phyloP scores from a whole-genome alignment of 2,329 filamentous ascomycete genomes.

The Colletotrichum cordylinicola region DNA sequence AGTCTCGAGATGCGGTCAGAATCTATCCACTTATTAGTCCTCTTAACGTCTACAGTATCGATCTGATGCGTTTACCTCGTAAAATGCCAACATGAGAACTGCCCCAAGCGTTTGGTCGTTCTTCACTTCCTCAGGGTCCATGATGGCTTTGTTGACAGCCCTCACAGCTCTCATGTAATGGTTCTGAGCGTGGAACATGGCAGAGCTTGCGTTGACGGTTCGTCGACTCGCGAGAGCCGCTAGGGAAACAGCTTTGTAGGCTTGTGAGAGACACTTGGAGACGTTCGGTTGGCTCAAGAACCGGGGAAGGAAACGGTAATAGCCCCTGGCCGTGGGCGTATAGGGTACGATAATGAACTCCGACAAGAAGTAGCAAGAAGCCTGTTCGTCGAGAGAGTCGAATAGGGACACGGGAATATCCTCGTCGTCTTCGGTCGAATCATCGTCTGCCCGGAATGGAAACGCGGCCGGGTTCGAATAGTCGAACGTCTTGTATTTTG shows the following conservation, averaged over 20 bases:
- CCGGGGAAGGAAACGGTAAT: conserved; percentile 20
- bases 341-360: conserved; percentile 21
- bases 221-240: conserved; percentile 17
- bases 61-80: neutral
- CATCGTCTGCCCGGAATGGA: conserved; percentile 3
- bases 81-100: conserved; percentile 22
- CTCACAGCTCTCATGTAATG: conserved; percentile 22
- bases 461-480: conserved; percentile 11
- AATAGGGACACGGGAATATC: conserved; percentile 13
- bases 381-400: conserved; percentile 18
- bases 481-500: conserved; percentile 17
- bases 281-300: conserved; percentile 17
- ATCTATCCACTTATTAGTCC: conserved; percentile 8
- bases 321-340: conserved; percentile 7
- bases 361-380: conserved; percentile 23
- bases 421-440: conserved; percentile 9
- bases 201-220: neutral
- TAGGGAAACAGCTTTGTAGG: conserved; percentile 22
- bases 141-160: conserved; percentile 22
- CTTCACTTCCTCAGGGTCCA: conserved; percentile 17
- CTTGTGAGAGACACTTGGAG: conserved; percentile 19
- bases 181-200: conserved; percentile 16
- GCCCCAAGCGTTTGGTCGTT: conserved; percentile 22
- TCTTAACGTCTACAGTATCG: neutral
- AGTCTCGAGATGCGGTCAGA: conserved; percentile 19